Base-by-base conservation (phyloP, 352 stramenopile species). In the Phytophthora pisi region DNA sequence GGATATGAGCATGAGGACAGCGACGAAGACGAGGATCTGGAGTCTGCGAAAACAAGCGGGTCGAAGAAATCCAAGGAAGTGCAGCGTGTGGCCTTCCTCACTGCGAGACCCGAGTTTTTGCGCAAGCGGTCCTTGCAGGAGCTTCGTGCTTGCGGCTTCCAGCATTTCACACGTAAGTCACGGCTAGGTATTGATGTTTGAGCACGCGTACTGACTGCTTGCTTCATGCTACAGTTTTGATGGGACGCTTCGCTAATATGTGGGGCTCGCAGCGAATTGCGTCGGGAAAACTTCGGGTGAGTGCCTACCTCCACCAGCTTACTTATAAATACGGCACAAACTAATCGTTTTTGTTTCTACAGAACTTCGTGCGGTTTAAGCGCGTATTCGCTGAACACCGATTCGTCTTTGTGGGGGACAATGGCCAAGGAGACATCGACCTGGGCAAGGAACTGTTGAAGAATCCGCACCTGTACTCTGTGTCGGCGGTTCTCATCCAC, bases 351-450 rank as follows among this genome's bases (percentile, higher is more conserved):
- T 47, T 36, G 45, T 4, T 43, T 36, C 2, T 28, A 16, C 57
- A 93, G 82, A 92, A 92, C 62, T 94, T 94, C 51, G 79, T 86
- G 40, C 79, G 80, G 10, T 92, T 90, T 59, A 84, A 82, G 30
- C 81, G 82, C 13, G 58, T 94, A 11, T 94, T 94, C 54, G 59
- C 81, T 34, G 86, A 94, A 56, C 75, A 90, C 34, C 82, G 72
- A 16, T 94, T 93, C 53, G 74, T 94, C 20, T 94, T 94, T 40
- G 85, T 94, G 28, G 86, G 86, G 4, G 86, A 94, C 64, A 94
- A 94, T 38, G 86, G 86, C 4, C 86, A 94, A 53, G 84, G 86
- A 15, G 86, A 94, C 60, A 94, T 94, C 30, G 84, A 93, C 40
- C 60, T 94, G 23, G 86, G 86, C 72, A 93, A 91, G 68, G 71